Base-by-base conservation (phyloP, 2,329 filamentous ascomycete genomes). In the Aureobasidium uvarum region DNA sequence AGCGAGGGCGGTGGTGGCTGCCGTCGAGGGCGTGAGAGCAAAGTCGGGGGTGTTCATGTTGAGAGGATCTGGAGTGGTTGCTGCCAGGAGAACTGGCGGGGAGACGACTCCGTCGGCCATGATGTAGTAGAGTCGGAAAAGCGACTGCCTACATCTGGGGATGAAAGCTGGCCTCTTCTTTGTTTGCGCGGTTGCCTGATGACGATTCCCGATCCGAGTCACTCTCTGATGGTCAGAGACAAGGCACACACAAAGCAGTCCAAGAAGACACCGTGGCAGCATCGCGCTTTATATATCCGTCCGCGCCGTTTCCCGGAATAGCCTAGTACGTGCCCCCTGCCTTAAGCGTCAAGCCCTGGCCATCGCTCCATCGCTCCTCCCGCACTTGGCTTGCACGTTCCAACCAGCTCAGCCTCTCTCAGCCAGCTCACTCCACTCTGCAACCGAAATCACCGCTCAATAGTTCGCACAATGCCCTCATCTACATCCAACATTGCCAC, bases 11-110 rank as follows among this genome's bases (percentile, higher is more conserved):
- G 43, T 48, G n/a, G 66, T 48, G 36, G 45, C 23, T 3, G 33
- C 48, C 28, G 65, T 54, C n/a, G 65, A 55, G 7, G 56, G 46
- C 5, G 56, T 62, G 31, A 63, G 58, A 3, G 28, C 23, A 43
- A 66, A 63, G 59, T 66, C 65, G 28, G 60, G 60, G 3, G 60
- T 63, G 50, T 66, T 62, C 65, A 66, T 66, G 48, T 66, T 66
- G 58, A 66, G 58, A 23, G 63, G 54, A 50, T 56, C 52, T 58
- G 63, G 63, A 31, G 63, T 65, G 23, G 52, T 59, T 46, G 62
- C 62, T 23, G 48, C 60, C 60, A 63, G 39, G 28, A 48, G 38
- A 13, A 36, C 46, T 39, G 63, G 54, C 45, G 52, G n/a, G 20
- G 63, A 33, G 20, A 63, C 38, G 18, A 64, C 50, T 38, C 62